Percentiles rank a stretch among this genome's conserved stretches.
Evolutionary conservation across 805 yeast species (phyloP).

Genomic region (Martiniozyma abietophila): DNA sequence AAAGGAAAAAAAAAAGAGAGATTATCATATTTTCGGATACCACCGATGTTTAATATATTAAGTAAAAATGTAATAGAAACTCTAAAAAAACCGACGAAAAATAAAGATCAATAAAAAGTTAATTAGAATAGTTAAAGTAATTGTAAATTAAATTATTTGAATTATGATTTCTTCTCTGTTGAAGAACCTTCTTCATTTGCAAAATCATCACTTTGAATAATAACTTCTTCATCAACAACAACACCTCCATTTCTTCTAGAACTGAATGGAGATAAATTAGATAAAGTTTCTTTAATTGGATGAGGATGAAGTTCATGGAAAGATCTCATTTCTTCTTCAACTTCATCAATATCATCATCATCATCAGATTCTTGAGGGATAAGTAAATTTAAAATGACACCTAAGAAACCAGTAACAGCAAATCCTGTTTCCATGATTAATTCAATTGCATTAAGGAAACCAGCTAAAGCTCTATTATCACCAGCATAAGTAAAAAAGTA

Average conservation of each 20-base stretch:
- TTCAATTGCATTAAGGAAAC: constrained; percentile 43
- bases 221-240: constrained; percentile 14
- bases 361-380: constrained; percentile 43
- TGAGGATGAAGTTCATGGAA: constrained; percentile 13
- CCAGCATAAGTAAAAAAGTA: constrained; percentile 43
- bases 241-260: too few species aligned
- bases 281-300: constrained; percentile 11
- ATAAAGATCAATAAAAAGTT: too few species aligned
- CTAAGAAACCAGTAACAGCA: constrained; percentile 46
- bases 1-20: not conserved
- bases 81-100: not conserved
- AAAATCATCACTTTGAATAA: constrained; percentile 10
- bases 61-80: not conserved
- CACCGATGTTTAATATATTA: too few species aligned
- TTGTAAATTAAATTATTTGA: too few species aligned
- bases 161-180: constrained; percentile 12
- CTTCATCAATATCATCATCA: constrained; percentile 30
- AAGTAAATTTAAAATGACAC: constrained; percentile 38
- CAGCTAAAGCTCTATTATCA: constrained; percentile 32
- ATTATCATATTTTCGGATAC: too few species aligned
- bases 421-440: constrained; percentile 52
- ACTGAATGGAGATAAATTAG: constrained; percentile 9
- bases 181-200: constrained; percentile 16
- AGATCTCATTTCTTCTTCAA: constrained; percentile 27
- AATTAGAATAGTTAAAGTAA: not conserved